phyloP scores from a whole-genome alignment of 2,329 filamentous ascomycete genomes.

The Nemania sp. region DNA sequence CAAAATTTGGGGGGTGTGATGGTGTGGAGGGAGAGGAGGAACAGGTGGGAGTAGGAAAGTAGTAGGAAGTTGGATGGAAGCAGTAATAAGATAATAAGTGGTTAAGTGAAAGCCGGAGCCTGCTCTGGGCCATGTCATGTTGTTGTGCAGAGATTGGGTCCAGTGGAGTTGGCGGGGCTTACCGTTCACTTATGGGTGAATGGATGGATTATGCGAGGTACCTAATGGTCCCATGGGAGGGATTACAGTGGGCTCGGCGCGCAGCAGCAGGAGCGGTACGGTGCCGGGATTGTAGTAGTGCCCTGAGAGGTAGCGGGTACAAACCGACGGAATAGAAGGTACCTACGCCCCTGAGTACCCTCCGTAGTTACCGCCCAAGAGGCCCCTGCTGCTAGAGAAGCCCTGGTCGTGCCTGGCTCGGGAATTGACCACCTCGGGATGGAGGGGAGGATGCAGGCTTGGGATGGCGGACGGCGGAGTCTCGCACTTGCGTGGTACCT shows the following conservation, averaged over 20 bases:
- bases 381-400: slow-evolving; percentile 13
- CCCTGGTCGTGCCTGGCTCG: slow-evolving; percentile 9
- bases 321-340: slow-evolving; percentile 15
- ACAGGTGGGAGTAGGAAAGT: slow-evolving; percentile 14
- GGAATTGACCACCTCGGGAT: too few species aligned
- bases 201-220: slow-evolving; percentile 11
- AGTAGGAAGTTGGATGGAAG: slow-evolving; percentile 18
- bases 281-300: slow-evolving; percentile 17
- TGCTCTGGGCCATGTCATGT: slow-evolving; percentile 8
- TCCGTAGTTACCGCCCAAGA: slow-evolving; percentile 6
- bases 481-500: slow-evolving; percentile 12
- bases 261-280: slow-evolving; percentile 1
- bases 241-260: slow-evolving; percentile 15
- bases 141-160: slow-evolving; percentile 13
- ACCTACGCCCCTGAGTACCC: slow-evolving; percentile 23
- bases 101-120: slow-evolving; percentile 6
- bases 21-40: slow-evolving; percentile 11
- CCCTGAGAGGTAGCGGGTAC: slow-evolving; percentile 14
- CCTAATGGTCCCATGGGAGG: slow-evolving; percentile 16
- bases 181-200: slow-evolving; percentile 16
- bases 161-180: slow-evolving; percentile 18
- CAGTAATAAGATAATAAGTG: slow-evolving; percentile 24
- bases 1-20: slow-evolving; percentile 4
- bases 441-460: slow-evolving; percentile 11
- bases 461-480: slow-evolving; percentile 15